phyloP scores from a whole-genome alignment of 306 rosid species.

The Gleditsia sinensis region DNA sequence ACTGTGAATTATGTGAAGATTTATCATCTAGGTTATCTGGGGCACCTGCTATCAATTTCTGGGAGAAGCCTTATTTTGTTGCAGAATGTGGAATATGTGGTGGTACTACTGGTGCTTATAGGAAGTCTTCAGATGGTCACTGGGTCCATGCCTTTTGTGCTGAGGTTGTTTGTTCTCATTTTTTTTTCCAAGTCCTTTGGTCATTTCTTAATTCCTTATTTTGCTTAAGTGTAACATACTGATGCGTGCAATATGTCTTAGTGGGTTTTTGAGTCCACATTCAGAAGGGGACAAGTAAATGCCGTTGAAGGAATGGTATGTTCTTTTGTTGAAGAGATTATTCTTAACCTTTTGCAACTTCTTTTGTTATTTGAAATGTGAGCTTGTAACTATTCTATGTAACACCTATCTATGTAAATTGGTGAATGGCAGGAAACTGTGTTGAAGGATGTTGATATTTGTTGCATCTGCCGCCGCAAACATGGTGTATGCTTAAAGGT shows the following conservation, averaged over 20 bases:
- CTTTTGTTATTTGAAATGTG: not conserved
- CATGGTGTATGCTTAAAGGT: conserved; percentile 92
- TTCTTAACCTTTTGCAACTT: not conserved
- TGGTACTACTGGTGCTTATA: conserved; percentile 90
- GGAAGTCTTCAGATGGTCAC: conserved; percentile 88
- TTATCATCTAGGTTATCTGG: conserved; percentile 55
- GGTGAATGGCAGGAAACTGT: conserved; percentile 62
- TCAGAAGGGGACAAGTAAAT: conserved; percentile 83
- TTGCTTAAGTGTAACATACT: conserved; percentile 5
- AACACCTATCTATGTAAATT: not conserved
- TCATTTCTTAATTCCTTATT: conserved; percentile 1
- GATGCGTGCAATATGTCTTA: conserved; percentile 35
- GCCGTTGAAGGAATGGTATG: conserved; percentile 90
- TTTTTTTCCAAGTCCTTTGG: not conserved
- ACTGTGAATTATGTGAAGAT: conserved; percentile 91
- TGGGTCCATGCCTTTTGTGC: conserved; percentile 99
- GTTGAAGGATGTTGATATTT: conserved; percentile 62
- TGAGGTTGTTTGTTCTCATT: conserved; percentile 57
- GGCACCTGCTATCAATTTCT: conserved; percentile 62
- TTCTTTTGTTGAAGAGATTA: conserved; percentile 25
- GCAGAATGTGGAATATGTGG: conserved; percentile 93
- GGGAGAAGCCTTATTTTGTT: conserved; percentile 80
- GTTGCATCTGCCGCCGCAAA: conserved; percentile 75
- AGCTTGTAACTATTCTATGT: conserved; percentile 12
- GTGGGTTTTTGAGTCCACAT: conserved; percentile 93